These are phyloP conservation scores for Debaryomyces nepalensis DNA, from an alignment of 1,139 yeast genomes.

Conservation along the genomic window DNA sequence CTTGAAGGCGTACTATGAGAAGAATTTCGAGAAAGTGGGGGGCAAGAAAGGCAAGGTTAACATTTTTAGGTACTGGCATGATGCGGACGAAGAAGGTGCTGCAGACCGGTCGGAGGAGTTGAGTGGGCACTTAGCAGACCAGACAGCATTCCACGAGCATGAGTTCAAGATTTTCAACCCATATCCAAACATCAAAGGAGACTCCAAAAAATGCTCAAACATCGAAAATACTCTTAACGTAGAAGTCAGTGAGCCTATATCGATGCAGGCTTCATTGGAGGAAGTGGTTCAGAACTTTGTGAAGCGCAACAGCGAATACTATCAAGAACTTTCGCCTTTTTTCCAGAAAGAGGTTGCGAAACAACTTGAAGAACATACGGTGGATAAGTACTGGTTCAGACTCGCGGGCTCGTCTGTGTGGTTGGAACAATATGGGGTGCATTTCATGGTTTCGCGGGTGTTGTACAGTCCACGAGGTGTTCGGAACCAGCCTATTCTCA, in stretches of 20 bases:
- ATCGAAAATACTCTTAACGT: constrained; percentile 18
- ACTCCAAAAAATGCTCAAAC: constrained; percentile 22
- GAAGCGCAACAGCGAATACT: constrained; percentile 16
- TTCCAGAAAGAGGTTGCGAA: constrained; percentile 24
- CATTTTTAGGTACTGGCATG: constrained; percentile 16
- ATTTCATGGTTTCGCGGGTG: constrained; percentile 36
- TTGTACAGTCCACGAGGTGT: constrained; percentile 28
- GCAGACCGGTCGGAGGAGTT: constrained; percentile 16
- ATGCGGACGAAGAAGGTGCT: neutral
- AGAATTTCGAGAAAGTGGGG: constrained; percentile 11
- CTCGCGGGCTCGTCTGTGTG: constrained; percentile 41
- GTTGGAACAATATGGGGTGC: constrained; percentile 38
- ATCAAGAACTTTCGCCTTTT: constrained; percentile 24
- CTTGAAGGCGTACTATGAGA: constrained; percentile 15
- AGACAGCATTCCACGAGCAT: constrained; percentile 13
- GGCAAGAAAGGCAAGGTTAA: constrained; percentile 6
- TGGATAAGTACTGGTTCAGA: constrained; percentile 33
- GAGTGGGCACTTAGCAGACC: constrained; percentile 12
- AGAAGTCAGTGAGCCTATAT: constrained; percentile 16
- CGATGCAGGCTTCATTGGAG: constrained; percentile 17
- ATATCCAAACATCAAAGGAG: constrained; percentile 20
- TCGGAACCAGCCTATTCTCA: constrained; percentile 29
- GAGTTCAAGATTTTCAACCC: constrained; percentile 16
- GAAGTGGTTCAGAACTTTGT: constrained; percentile 18
- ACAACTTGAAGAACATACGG: constrained; percentile 23